phyloP scores from a whole-genome alignment of 2,329 filamentous ascomycete genomes.

The Boeremia exigua region DNA sequence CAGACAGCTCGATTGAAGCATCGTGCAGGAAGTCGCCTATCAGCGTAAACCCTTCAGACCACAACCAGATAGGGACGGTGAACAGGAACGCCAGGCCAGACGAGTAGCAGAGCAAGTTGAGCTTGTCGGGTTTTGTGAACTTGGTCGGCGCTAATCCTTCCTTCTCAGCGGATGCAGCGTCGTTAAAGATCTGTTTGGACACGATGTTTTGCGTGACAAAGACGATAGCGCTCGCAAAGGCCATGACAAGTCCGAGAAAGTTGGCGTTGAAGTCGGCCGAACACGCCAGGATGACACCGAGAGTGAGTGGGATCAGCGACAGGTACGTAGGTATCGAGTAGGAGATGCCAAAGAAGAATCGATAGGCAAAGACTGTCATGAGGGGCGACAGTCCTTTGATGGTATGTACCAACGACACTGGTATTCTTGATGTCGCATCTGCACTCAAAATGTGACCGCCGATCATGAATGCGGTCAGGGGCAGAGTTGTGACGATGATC shows the following conservation, averaged over 20 bases:
- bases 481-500: slow-evolving; percentile 85
- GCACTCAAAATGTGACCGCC: slow-evolving; percentile 92
- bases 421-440: slow-evolving; percentile 91
- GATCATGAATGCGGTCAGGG: slow-evolving; percentile 90
- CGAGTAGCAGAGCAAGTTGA: slow-evolving; percentile 97
- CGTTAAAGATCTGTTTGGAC: slow-evolving; percentile 97
- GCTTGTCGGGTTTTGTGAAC: slow-evolving; percentile 87
- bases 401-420: slow-evolving; percentile 95
- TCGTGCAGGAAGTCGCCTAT: slow-evolving; percentile 80
- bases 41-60: slow-evolving; percentile 82
- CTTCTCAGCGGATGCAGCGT: slow-evolving; percentile 82
- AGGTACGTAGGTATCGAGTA: slow-evolving; percentile 82
- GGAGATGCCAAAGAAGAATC: slow-evolving; percentile 83
- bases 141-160: slow-evolving; percentile 65
- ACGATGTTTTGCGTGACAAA: slow-evolving; percentile 99
- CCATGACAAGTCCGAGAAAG: slow-evolving; percentile 86
- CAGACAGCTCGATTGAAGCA: slow-evolving; percentile 76
- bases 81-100: slow-evolving; percentile 89
- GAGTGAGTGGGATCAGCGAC: slow-evolving; percentile 82
- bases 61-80: slow-evolving; percentile 90
- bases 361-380: slow-evolving; percentile 93
- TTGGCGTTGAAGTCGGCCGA: slow-evolving; percentile 90
- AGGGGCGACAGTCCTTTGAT: slow-evolving; percentile 97
- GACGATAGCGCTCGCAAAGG: slow-evolving; percentile 86
- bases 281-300: slow-evolving; percentile 96